These are phyloP conservation scores for Metschnikowia continentalis DNA, from an alignment of 805 yeast species.

Conservation along the genomic window DNA sequence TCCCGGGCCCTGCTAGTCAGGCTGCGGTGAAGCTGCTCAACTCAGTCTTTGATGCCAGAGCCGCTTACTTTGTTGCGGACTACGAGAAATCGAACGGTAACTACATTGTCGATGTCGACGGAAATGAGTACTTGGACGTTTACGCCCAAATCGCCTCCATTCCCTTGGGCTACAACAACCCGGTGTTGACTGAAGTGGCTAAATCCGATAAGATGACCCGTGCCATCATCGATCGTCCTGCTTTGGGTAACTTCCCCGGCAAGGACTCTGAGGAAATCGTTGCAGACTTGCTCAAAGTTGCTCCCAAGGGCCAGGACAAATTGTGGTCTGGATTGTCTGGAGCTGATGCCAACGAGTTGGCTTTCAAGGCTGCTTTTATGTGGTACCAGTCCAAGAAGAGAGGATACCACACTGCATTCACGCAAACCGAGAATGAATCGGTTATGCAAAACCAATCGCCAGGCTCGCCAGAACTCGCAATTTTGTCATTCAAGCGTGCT, in stretches of 20 bases:
- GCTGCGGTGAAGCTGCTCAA: constrained; percentile 51
- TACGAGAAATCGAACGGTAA: constrained; percentile 73
- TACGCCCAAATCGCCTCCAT: constrained; percentile 85
- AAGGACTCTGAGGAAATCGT: constrained; percentile 58
- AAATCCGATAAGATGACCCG: constrained; percentile 64
- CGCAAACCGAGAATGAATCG: constrained; percentile 63
- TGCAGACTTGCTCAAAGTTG: constrained; percentile 50
- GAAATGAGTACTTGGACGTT: constrained; percentile 67
- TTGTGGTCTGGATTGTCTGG: constrained; percentile 83
- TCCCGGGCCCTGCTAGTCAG: constrained; percentile 76
- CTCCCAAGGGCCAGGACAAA: constrained; percentile 72
- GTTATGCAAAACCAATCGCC: constrained; percentile 83
- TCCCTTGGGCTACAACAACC: constrained; percentile 83
- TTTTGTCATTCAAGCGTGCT: constrained; percentile 79
- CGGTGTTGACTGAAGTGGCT: constrained; percentile 65
- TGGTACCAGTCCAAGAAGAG: constrained; percentile 69
- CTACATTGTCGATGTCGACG: constrained; percentile 78
- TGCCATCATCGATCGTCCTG: constrained; percentile 80
- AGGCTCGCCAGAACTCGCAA: constrained; percentile 83
- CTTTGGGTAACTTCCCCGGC: constrained; percentile 56
- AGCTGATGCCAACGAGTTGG: constrained; percentile 85
- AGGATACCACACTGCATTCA: constrained; percentile 56
- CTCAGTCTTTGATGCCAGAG: constrained; percentile 64
- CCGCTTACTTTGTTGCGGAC: constrained; percentile 73
- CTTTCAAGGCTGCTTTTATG: constrained; percentile 84